Base-by-base conservation (phyloP, 768 basidiomycete genomes). In the Amanita rimosa region DNA sequence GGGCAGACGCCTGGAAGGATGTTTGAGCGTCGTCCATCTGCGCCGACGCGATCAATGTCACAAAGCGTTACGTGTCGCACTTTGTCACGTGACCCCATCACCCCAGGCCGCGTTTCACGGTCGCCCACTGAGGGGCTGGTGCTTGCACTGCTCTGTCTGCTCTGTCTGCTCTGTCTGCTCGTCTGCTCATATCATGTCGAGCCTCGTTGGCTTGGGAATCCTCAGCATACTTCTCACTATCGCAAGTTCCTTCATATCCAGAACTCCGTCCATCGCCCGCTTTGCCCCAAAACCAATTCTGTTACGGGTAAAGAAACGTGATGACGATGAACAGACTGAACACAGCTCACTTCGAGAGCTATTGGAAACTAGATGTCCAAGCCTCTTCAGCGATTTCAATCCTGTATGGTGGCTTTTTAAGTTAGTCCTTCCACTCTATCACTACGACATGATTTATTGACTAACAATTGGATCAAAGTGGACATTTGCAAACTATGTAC, bases 401-500 rank as follows among this genome's bases (percentile, higher is more conserved):
- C 72, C 72, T 31, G 50, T 70, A 42, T 78, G 70, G 75, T 75
- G 72, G 72, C 64, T 76, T 46, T 66, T 59, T 57, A 72, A 69
- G 72, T 74, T 49, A 45, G 71, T 61, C 17, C 36, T 4, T 61
- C 19, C 36, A 29, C 6, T 10, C 10, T 10, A 44, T 26, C 14
- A 27, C 4, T 27, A 8, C 2, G 16, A 9, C 24, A 29, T 16
- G 9, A 26, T n/a, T 26, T 36, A 14, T 16, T 6, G 33, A 16
- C 33, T 40, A 45, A 40, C 19, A 3, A 44, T 14, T 13, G 33
- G 31, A 39, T 26, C 24, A 16, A 49, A 81, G 80, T 58, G 81
- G 79, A 3, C 80, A 85, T 59, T 54, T 82, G 8, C 81, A 83
- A 54, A 83, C 82, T 1, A 58, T 75, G 13, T 81, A 79, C 46